Percentiles rank a stretch among this genome's conserved stretches.
Evolutionary conservation across 1,284 basidiomycete genomes (phyloP).

Genomic region (Prillingera fragicola): DNA sequence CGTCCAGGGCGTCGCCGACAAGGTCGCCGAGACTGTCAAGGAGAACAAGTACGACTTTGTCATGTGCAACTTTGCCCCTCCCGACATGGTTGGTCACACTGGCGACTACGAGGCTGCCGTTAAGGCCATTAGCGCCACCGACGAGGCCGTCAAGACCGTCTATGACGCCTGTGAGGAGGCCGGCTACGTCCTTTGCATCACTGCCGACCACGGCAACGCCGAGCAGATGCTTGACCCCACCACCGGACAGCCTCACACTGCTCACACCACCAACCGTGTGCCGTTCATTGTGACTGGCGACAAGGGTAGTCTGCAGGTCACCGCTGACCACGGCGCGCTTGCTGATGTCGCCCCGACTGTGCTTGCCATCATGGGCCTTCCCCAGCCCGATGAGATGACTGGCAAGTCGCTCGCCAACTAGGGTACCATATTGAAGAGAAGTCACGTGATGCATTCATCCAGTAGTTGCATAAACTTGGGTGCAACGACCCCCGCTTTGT

Average conservation of each 20-base stretch:
- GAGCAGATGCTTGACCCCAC: slow-evolving; percentile 76
- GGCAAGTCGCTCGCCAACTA: slow-evolving; percentile 16
- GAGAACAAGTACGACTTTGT: slow-evolving; percentile 69
- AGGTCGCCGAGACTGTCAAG: slow-evolving; percentile 76
- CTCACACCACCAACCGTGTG: slow-evolving; percentile 59
- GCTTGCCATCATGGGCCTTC: slow-evolving; percentile 61
- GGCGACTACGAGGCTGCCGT: slow-evolving; percentile 83
- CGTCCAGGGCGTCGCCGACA: slow-evolving; percentile 75
- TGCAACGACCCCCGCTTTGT: neutral
- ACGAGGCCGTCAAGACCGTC: slow-evolving; percentile 76
- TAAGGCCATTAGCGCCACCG: slow-evolving; percentile 72
- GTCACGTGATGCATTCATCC: slow-evolving; percentile 2
- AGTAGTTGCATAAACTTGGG: neutral
- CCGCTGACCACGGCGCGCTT: slow-evolving; percentile 60
- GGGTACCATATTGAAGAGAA: neutral
- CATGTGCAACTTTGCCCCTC: slow-evolving; percentile 94
- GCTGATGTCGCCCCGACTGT: slow-evolving; percentile 85
- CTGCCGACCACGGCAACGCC: slow-evolving; percentile 85
- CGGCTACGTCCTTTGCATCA: slow-evolving; percentile 77
- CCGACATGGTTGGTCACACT: slow-evolving; percentile 91
- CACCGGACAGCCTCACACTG: slow-evolving; percentile 69
- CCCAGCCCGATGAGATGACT: slow-evolving; percentile 32
- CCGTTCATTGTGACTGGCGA: slow-evolving; percentile 70
- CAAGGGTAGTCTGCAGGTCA: slow-evolving; percentile 54
- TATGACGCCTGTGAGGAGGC: slow-evolving; percentile 76